Percentiles rank a stretch among this genome's conserved stretches.
Conservation (phyloP, 2,329 filamentous ascomycete species). For the Fusarium xylarioides region DNA sequence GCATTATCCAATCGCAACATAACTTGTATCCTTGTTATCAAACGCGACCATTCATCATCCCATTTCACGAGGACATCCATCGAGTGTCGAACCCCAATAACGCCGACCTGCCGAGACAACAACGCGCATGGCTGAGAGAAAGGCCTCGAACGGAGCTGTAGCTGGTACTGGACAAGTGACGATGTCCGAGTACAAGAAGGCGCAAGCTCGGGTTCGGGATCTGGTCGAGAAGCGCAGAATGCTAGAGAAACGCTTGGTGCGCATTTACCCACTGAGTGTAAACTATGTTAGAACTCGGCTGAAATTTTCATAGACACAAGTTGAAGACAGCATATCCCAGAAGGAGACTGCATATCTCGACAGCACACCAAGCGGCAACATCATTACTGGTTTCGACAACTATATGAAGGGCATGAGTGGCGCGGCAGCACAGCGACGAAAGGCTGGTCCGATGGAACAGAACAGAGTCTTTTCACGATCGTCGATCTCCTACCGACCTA, state of each 20-base stretch:
- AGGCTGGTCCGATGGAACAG: constrained; percentile 71
- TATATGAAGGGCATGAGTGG: constrained; percentile 89
- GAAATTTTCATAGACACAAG: constrained; percentile 44
- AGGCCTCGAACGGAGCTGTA: constrained; percentile 37
- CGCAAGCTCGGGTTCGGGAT: constrained; percentile 58
- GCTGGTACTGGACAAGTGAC: constrained; percentile 46
- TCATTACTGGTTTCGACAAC: constrained; percentile 96
- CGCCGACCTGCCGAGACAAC: not conserved
- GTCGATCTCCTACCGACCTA: constrained; percentile 68
- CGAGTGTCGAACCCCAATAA: not conserved
- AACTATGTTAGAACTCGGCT: constrained; percentile 45
- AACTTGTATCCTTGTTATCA: constrained; percentile 4
- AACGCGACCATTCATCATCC: constrained; percentile 3
- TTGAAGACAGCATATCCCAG: constrained; percentile 83
- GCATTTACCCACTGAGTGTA: not conserved
- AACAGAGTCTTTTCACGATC: constrained; percentile 78
- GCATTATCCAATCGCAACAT: constrained; percentile 4
- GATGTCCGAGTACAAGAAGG: constrained; percentile 60
- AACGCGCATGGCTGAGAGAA: constrained; percentile 49
- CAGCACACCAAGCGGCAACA: constrained; percentile 88
- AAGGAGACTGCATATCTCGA: constrained; percentile 91
- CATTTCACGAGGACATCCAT: not conserved
- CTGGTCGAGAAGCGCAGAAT: constrained; percentile 56
- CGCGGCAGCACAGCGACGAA: constrained; percentile 69
- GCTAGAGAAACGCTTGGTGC: constrained; percentile 51